Evolutionary conservation across 768 basidiomycete species (phyloP).

Genomic region (Lactarius akahatsu): DNA sequence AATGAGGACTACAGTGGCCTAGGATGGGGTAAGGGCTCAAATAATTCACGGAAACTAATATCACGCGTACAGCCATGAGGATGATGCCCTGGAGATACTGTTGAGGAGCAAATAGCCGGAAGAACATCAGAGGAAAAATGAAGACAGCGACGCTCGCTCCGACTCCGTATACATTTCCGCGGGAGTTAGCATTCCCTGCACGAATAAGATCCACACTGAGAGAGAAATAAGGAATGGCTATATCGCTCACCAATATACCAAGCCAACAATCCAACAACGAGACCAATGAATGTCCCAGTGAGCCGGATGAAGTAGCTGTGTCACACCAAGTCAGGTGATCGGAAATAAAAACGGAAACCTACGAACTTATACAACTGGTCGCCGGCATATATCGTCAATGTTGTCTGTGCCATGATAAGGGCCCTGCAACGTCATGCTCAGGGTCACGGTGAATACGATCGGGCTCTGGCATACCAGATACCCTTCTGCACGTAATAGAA

Average conservation of each 20-base stretch:
- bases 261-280: slow-evolving; percentile 47
- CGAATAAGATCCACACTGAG: not conserved
- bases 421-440: slow-evolving; percentile 39
- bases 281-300: slow-evolving; percentile 48
- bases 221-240: not conserved
- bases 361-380: slow-evolving; percentile 55
- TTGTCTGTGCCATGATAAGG: slow-evolving; percentile 61
- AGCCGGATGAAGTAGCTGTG: slow-evolving; percentile 45
- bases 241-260: slow-evolving; percentile 47
- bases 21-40: not conserved
- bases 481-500: slow-evolving; percentile 48
- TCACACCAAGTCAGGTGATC: slow-evolving; percentile 6
- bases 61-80: slow-evolving; percentile 39
- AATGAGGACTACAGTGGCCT: slow-evolving; percentile 47
- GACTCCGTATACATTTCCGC: slow-evolving; percentile 55
- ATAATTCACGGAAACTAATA: not conserved
- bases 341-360: not conserved
- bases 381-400: slow-evolving; percentile 53
- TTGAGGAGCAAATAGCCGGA: slow-evolving; percentile 48
- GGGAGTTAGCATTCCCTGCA: slow-evolving; percentile 43
- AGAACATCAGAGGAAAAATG: slow-evolving; percentile 48
- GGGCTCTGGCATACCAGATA: slow-evolving; percentile 40
- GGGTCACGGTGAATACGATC: not conserved
- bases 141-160: slow-evolving; percentile 50
- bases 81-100: slow-evolving; percentile 41